Evolutionary conservation across 768 basidiomycete genomes (phyloP).

Genomic region (Dioszegia aurantiaca): DNA sequence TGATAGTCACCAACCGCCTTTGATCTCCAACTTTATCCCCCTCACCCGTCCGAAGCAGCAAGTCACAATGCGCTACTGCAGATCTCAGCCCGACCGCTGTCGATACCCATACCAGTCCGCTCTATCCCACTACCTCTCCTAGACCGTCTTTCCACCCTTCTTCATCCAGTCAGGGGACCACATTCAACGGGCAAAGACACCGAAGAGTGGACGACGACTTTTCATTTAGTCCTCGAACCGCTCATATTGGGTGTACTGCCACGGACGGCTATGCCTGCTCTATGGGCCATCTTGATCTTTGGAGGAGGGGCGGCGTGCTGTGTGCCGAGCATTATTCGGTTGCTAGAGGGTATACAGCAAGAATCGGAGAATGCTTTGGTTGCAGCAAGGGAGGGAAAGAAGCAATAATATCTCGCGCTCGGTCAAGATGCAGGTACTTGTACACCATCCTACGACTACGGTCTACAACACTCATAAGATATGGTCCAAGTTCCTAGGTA

Average conservation of each 20-base stretch:
- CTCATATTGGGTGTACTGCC: slow-evolving; percentile 32
- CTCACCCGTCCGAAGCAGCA: neutral
- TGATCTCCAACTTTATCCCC: neutral
- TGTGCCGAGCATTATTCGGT: slow-evolving; percentile 22
- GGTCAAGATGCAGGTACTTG: too few relatives aligned
- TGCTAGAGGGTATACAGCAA: slow-evolving; percentile 4
- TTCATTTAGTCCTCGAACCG: slow-evolving; percentile 27
- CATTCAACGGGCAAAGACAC: neutral
- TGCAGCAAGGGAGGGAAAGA: too few relatives aligned
- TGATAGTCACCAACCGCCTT: slow-evolving; percentile 12
- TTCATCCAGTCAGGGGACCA: slow-evolving; percentile 5
- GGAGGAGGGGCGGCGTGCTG: slow-evolving; percentile 9
- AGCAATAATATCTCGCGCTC: too few relatives aligned
- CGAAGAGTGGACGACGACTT: slow-evolving; percentile 15
- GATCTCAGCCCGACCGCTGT: slow-evolving; percentile 3
- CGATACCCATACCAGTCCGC: neutral
- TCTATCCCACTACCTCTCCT: slow-evolving; percentile 1
- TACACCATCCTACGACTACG: too few relatives aligned
- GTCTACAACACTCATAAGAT: too few relatives aligned
- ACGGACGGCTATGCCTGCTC: slow-evolving; percentile 25
- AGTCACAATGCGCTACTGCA: neutral
- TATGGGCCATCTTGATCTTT: slow-evolving; percentile 20
- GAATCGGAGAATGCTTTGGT: neutral
- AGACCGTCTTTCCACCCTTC: slow-evolving; percentile 8
- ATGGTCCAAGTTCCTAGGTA: neutral